phyloP scores from a whole-genome alignment of 495 filamentous ascomycete species.

The Aspergillus taichungensis region DNA sequence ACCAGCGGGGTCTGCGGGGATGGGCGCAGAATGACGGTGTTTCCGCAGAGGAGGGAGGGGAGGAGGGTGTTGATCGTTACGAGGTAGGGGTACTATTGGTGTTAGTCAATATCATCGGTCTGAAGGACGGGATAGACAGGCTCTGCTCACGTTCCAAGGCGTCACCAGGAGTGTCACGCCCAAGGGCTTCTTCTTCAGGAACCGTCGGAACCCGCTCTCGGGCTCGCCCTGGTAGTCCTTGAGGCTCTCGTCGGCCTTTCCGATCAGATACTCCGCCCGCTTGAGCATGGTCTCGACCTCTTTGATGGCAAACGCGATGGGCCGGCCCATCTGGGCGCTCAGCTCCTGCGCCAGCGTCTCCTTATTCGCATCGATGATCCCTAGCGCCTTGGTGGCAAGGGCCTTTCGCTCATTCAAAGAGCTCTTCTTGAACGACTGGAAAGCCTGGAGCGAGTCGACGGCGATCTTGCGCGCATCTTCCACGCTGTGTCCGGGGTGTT shows the following conservation, averaged over 20 bases:
- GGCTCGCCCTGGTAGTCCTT: constrained; percentile 60
- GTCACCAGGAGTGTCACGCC: constrained; percentile 81
- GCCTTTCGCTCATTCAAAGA: constrained; percentile 60
- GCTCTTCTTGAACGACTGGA: constrained; percentile 56
- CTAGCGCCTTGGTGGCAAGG: constrained; percentile 70
- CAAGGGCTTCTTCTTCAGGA: constrained; percentile 77
- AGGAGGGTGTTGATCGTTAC: constrained; percentile 86
- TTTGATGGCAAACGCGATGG: constrained; percentile 73
- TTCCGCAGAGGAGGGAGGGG: constrained; percentile 79
- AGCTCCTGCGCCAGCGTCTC: constrained; percentile 76
- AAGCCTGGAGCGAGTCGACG: constrained; percentile 57
- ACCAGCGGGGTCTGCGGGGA: constrained; percentile 90
- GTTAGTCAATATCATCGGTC: neutral
- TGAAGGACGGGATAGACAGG: neutral
- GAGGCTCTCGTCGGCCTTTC: constrained; percentile 63
- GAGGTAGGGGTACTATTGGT: constrained; percentile 76
- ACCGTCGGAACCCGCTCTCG: constrained; percentile 79
- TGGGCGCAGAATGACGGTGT: constrained; percentile 83
- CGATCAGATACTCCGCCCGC: constrained; percentile 74
- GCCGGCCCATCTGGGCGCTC: constrained; percentile 89
- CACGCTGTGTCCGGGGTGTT: constrained; percentile 64
- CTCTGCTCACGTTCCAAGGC: constrained; percentile 77
- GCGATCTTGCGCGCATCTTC: constrained; percentile 60
- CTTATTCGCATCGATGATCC: constrained; percentile 54
- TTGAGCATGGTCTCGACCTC: constrained; percentile 80